Evolutionary conservation across 2,329 filamentous ascomycete species (phyloP), one percentile per base, ranked within the genome.

Genomic region (Fusarium sp.): DNA sequence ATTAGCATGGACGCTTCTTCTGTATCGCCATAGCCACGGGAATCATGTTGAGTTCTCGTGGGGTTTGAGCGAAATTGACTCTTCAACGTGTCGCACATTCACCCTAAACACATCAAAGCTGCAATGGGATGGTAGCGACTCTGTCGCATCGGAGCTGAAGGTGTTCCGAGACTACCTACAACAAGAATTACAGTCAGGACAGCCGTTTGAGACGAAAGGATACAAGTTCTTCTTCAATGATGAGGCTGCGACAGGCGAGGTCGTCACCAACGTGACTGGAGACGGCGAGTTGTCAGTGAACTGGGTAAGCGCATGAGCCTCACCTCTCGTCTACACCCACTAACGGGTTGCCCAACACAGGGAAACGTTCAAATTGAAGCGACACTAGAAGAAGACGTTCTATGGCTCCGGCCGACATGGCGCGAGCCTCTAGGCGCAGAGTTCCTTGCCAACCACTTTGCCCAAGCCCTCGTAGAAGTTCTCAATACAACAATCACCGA

Each of bases 341-440:
- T 76, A 66, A 76, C 18, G 10, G 5, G 27, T 3, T 18, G 18
- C 15, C 55, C 42, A 23, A 52, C 23, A 55, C 27, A 76, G 74
- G 74, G 74, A 63, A 76, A 77, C 27, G 65, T 76, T 4, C 74
- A 76, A 23, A 66, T 76, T 18, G 70, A 76, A 54, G 70, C 73
- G 25, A 64, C 54, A n/a, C 10, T 74, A 45, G 57, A 65, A 63
- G 55, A 74, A 0, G 71, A 70, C 8, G 59, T 51, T 25, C 69
- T 76, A n/a, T 77, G 66, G 58, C 60, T 76, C 5, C 71, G 60
- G 21, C 74, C 73, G 0, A 65, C 60, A 18, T 76, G 74, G 74
- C 74, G 73, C 44, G 74, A 76, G 51, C 74, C 74, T 19, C 52
- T 76, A 1, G 74, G 74, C 23, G 74, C 74, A 52, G 71, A 73